Evolutionary conservation across 1,139 yeast species (phyloP).

Genomic region (Geotrichum aggregatum): DNA sequence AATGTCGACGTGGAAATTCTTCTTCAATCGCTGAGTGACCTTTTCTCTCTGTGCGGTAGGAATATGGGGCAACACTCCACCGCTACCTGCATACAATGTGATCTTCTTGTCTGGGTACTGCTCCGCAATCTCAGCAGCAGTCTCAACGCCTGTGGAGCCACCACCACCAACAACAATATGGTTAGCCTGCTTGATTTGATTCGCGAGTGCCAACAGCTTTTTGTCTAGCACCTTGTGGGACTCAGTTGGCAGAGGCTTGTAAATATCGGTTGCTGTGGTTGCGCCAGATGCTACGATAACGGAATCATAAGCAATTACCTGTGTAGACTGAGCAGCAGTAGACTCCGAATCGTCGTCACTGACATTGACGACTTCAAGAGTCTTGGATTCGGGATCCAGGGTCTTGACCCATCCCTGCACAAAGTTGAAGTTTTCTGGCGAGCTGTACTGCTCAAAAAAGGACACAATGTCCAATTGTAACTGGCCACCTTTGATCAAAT

Average conservation of each 20-base stretch:
- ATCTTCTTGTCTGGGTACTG: conserved; percentile 27
- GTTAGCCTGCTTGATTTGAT: conserved; percentile 68
- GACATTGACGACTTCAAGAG: conserved; percentile 26
- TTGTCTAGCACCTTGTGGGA: conserved; percentile 68
- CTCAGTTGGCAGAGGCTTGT: conserved; percentile 62
- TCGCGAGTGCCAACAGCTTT: conserved; percentile 47
- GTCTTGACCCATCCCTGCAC: conserved; percentile 37
- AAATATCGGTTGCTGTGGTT: conserved; percentile 59
- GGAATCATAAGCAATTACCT: conserved; percentile 56
- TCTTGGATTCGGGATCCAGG: conserved; percentile 30
- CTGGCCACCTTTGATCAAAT: conserved; percentile 20
- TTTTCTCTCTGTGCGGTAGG: conserved; percentile 18
- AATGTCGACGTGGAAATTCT: conserved; percentile 27
- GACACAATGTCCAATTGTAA: conserved; percentile 22
- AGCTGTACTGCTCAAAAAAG: conserved; percentile 22
- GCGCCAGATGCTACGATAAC: conserved; percentile 83
- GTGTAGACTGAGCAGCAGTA: conserved; percentile 19
- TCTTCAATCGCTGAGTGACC: conserved; percentile 23
- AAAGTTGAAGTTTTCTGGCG: conserved; percentile 17
- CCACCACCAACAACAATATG: conserved; percentile 83
- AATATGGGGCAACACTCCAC: conserved; percentile 26
- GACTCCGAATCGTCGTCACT: conserved; percentile 35
- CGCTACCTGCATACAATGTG: conserved; percentile 28
- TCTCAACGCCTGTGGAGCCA: conserved; percentile 90
- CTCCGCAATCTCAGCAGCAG: conserved; percentile 60